phyloP scores from a whole-genome alignment of 83 land plant species.

The Picea engelmannii region DNA sequence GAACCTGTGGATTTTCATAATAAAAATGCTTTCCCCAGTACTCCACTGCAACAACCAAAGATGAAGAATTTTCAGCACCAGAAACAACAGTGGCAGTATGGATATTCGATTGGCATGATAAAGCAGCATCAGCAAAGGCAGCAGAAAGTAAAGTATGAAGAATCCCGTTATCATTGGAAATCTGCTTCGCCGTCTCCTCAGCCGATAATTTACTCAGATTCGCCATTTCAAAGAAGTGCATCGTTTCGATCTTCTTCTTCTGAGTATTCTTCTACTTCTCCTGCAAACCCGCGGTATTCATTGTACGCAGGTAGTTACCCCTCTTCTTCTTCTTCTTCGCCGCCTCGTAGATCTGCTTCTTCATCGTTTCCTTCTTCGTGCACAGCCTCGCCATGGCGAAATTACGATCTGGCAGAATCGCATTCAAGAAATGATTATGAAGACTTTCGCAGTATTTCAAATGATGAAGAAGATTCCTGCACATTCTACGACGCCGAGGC shows the following conservation, averaged over 20 bases:
- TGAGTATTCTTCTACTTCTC: background rate
- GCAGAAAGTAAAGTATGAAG: background rate
- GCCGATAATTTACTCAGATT: background rate
- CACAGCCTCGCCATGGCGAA: background rate
- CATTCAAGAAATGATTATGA: too few relatives aligned
- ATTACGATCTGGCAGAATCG: too few relatives aligned
- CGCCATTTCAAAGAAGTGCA: background rate
- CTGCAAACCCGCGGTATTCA: background rate
- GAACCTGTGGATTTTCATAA: background rate
- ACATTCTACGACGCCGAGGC: too few relatives aligned
- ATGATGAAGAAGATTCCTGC: too few relatives aligned
- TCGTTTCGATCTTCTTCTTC: background rate
- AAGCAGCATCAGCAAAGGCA: background rate
- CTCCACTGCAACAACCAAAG: too few relatives aligned
- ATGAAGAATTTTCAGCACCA: background rate
- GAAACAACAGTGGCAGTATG: background rate
- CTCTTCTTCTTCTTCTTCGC: conserved; percentile 1
- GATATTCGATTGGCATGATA: background rate
- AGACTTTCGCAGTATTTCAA: too few relatives aligned
- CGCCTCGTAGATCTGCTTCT: background rate
- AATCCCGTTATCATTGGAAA: too few relatives aligned
- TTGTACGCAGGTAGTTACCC: background rate
- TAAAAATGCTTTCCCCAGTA: too few relatives aligned
- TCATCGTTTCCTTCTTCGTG: background rate
- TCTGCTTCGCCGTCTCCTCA: background rate